These are phyloP conservation scores for Elsinoe necatrix DNA, from an alignment of 2,329 filamentous ascomycete species.

Conservation along the genomic window DNA sequence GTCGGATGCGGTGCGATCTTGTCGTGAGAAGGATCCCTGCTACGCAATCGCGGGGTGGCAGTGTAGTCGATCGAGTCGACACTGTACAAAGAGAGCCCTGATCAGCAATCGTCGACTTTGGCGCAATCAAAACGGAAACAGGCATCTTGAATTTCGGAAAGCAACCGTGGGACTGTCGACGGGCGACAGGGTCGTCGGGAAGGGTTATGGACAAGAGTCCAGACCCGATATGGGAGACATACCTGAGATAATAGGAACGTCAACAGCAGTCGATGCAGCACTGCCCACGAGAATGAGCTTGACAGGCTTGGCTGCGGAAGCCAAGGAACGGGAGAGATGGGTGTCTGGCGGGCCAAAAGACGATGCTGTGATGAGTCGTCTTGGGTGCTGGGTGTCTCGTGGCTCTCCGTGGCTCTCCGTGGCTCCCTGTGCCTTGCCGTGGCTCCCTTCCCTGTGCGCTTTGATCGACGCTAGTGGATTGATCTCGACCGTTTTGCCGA, in stretches of 20 bases:
- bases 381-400: background rate
- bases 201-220: constrained; percentile 1
- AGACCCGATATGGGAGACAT: constrained; percentile 8
- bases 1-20: background rate
- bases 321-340: background rate
- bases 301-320: constrained; percentile 2
- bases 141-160: background rate
- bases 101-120: constrained; percentile 9
- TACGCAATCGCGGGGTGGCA: constrained; percentile 11
- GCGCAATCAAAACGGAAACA: background rate
- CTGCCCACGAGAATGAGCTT: constrained; percentile 8
- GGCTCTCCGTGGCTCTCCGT: background rate
- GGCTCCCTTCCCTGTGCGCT: background rate
- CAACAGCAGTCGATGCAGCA: constrained; percentile 1
- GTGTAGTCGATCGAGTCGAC: background rate
- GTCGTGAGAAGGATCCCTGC: background rate
- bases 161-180: constrained; percentile 2
- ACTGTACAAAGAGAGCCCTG: background rate
- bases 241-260: constrained; percentile 1
- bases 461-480: background rate
- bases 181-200: background rate
- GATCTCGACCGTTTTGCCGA: background rate
- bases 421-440: background rate
- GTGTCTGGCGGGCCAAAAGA: background rate
- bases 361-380: background rate